Conservation (phyloP, 306 rosid species). For the Vachellia collinsii region DNA sequence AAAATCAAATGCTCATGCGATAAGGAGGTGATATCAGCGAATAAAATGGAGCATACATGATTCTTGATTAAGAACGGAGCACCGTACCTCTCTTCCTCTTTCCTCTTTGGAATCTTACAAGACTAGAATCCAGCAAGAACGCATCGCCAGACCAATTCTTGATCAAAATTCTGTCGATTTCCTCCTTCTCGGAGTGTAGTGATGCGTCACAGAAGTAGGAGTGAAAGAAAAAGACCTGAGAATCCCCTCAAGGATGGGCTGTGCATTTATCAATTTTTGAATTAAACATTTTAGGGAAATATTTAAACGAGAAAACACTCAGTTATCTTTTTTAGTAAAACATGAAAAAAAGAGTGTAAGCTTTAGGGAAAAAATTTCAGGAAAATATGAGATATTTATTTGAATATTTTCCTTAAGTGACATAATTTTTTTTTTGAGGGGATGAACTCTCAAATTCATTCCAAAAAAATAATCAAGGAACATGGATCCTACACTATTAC, state of each 20-base stretch:
- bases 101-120: neutral
- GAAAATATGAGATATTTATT: too few relatives aligned
- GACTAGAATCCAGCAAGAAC: neutral
- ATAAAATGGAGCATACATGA: neutral
- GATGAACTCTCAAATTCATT: too few relatives aligned
- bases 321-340: too few relatives aligned
- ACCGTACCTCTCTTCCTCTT: constrained; percentile 10
- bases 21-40: neutral
- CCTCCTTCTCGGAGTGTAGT: neutral
- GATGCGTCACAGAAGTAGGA: neutral
- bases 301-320: too few relatives aligned
- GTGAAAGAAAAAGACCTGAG: neutral
- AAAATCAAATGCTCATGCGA: neutral
- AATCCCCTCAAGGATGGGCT: neutral
- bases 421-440: too few relatives aligned
- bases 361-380: too few relatives aligned
- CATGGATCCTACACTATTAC: too few relatives aligned
- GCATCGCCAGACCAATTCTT: neutral
- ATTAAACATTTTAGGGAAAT: too few relatives aligned
- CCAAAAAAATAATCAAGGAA: too few relatives aligned
- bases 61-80: neutral
- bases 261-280: too few relatives aligned
- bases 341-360: too few relatives aligned
- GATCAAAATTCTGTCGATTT: neutral
- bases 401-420: too few relatives aligned